A percentile compares a stretch with the other conserved stretches of the same genome.
Evolutionary conservation across 495 filamentous ascomycete genomes (phyloP).

Genomic region (Tuber umbilicatum): DNA sequence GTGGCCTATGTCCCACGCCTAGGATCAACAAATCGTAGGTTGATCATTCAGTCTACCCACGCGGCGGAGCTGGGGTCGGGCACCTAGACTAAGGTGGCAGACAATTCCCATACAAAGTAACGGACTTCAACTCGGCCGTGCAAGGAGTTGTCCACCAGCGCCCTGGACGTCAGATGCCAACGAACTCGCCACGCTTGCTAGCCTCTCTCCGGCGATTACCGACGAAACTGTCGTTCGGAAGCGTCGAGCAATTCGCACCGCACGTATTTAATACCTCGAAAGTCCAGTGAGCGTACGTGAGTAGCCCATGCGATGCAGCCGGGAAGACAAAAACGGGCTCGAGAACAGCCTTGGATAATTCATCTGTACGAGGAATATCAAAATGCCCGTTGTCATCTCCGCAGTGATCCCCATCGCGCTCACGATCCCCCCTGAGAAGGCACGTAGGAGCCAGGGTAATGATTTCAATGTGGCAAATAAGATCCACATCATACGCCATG

Average conservation of each 20-base stretch:
- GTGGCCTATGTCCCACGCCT: background rate
- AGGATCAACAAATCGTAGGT: slow-evolving; percentile 13
- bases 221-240: background rate
- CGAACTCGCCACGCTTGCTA: slow-evolving; percentile 4
- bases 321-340: no score
- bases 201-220: background rate
- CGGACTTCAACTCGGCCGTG: no score
- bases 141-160: background rate
- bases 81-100: no score
- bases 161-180: slow-evolving; percentile 21
- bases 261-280: no score
- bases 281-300: no score
- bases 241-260: slow-evolving; percentile 6
- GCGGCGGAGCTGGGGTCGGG: no score
- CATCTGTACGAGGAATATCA: background rate
- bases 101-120: no score
- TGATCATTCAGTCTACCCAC: background rate
- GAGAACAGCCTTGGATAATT: background rate
- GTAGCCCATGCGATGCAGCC: background rate
- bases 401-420: background rate
- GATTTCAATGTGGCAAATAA: background rate
- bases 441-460: background rate
- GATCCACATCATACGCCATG: background rate
- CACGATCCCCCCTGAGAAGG: background rate
- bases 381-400: background rate